These are phyloP conservation scores for Nakazawaea ambrosiae DNA, from an alignment of 805 yeast genomes.

Conservation along the genomic window DNA sequence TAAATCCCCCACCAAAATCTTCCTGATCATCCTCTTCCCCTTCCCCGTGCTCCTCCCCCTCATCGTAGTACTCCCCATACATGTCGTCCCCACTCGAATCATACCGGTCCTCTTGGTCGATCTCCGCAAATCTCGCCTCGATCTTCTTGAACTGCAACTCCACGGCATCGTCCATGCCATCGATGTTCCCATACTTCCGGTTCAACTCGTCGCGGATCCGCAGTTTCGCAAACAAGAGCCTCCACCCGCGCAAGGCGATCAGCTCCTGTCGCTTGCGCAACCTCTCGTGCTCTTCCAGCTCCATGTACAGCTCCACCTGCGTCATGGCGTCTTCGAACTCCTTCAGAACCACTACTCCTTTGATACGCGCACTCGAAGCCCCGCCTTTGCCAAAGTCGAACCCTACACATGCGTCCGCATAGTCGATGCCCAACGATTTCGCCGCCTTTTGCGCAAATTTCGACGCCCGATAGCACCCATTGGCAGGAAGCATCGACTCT, in stretches of 20 bases:
- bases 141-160: slow-evolving; percentile 6
- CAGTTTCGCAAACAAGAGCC: slow-evolving; percentile 40
- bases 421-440: slow-evolving; percentile 59
- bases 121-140: slow-evolving; percentile 1
- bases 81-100: slow-evolving; percentile 13
- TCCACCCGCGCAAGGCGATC: slow-evolving; percentile 49
- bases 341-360: slow-evolving; percentile 69
- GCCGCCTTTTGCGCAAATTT: slow-evolving; percentile 66
- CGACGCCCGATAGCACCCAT: slow-evolving; percentile 56
- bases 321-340: slow-evolving; percentile 56
- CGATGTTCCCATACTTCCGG: slow-evolving; percentile 39
- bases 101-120: neutral
- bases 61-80: slow-evolving; percentile 18
- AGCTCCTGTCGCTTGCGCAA: slow-evolving; percentile 36
- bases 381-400: slow-evolving; percentile 57
- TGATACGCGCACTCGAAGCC: slow-evolving; percentile 61
- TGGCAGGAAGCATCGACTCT: slow-evolving; percentile 76
- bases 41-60: slow-evolving; percentile 10
- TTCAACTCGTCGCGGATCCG: slow-evolving; percentile 41
- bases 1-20: slow-evolving; percentile 12
- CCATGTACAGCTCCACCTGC: slow-evolving; percentile 39
- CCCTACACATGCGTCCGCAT: slow-evolving; percentile 81
- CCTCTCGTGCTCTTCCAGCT: slow-evolving; percentile 42
- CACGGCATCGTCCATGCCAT: slow-evolving; percentile 13
- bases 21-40: slow-evolving; percentile 10